Evolutionary conservation across 441 rosid species (phyloP).

Genomic region (Populus hybrid): DNA sequence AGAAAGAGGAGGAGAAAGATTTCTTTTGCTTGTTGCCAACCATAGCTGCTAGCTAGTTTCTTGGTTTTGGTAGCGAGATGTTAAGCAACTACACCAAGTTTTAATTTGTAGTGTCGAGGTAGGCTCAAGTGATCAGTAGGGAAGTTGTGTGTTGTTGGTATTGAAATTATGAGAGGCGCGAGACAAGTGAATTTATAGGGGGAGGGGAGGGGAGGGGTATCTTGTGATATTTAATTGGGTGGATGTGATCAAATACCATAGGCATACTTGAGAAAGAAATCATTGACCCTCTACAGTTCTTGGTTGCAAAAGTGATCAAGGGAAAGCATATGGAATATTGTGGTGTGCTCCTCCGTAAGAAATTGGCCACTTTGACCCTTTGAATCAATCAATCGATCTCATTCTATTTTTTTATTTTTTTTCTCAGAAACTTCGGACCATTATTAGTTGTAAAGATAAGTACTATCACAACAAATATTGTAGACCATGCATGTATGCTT

Average conservation of each 20-base stretch:
- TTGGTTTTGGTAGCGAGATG: background rate
- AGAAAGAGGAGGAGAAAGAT: constrained; percentile 23
- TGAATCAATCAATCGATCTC: too few species aligned
- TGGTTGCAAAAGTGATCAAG: background rate
- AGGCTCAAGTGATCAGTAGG: too few species aligned
- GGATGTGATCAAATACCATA: background rate
- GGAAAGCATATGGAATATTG: constrained; percentile 25
- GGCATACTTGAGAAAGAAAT: too few species aligned
- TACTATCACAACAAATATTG: background rate
- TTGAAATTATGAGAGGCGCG: background rate
- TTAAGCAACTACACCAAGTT: background rate
- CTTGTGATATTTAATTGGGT: background rate
- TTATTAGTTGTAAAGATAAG: background rate
- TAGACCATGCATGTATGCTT: background rate
- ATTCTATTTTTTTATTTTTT: too few species aligned
- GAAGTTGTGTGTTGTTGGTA: background rate
- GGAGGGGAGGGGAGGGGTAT: background rate
- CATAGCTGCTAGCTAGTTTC: constrained; percentile 21
- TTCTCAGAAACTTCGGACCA: too few species aligned
- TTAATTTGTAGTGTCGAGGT: background rate
- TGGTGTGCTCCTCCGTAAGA: constrained; percentile 1
- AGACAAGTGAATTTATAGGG: background rate
- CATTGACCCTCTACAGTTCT: background rate
- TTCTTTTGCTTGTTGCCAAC: constrained; percentile 45
- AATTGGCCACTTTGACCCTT: too few species aligned